These are phyloP conservation scores for Pseudopithomyces chartarum DNA, from an alignment of 2,329 filamentous ascomycete genomes.

Conservation along the genomic window DNA sequence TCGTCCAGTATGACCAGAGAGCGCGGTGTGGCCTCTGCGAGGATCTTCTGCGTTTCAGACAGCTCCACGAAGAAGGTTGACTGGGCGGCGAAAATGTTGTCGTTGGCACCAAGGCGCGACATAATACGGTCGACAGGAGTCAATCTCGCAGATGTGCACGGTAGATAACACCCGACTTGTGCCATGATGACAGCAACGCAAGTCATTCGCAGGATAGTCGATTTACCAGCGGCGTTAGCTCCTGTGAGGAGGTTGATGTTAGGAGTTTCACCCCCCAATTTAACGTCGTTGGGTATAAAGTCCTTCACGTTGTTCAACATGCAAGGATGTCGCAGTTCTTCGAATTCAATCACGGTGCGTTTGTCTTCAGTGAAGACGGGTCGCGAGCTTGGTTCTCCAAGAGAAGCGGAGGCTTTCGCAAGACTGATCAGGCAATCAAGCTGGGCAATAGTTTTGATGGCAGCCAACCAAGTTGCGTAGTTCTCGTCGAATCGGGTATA, in stretches of 20 bases:
- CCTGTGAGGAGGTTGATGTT: conserved; percentile 93
- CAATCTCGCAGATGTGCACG: conserved; percentile 78
- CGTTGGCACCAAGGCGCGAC: conserved; percentile 95
- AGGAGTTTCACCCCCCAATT: conserved; percentile 76
- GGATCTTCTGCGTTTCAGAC: conserved; percentile 96
- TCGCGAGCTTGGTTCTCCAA: conserved; percentile 87
- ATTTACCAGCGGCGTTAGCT: conserved; percentile 97
- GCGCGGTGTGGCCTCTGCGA: conserved; percentile 89
- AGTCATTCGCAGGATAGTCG: conserved; percentile 94
- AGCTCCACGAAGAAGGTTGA: conserved; percentile 98
- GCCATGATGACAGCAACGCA: conserved; percentile 97
- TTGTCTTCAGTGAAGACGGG: conserved; percentile 86
- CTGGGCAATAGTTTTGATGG: conserved; percentile 88
- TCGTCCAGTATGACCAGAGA: conserved; percentile 97
- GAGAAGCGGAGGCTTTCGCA: conserved; percentile 80
- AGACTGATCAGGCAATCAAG: conserved; percentile 94
- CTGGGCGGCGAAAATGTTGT: conserved; percentile 98
- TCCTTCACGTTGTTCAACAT: conserved; percentile 87
- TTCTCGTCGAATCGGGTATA: conserved; percentile 87
- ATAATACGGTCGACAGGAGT: conserved; percentile 97
- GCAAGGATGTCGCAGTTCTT: conserved; percentile 91
- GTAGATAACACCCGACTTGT: conserved; percentile 92
- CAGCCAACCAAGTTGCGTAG: conserved; percentile 82
- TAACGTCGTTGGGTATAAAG: conserved; percentile 95
- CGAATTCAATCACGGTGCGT: conserved; percentile 86